Evolutionary conservation across 2,329 filamentous ascomycete species (phyloP), one percentile per base, ranked within the genome.

Genomic region (Phyllosticta ampelicida): DNA sequence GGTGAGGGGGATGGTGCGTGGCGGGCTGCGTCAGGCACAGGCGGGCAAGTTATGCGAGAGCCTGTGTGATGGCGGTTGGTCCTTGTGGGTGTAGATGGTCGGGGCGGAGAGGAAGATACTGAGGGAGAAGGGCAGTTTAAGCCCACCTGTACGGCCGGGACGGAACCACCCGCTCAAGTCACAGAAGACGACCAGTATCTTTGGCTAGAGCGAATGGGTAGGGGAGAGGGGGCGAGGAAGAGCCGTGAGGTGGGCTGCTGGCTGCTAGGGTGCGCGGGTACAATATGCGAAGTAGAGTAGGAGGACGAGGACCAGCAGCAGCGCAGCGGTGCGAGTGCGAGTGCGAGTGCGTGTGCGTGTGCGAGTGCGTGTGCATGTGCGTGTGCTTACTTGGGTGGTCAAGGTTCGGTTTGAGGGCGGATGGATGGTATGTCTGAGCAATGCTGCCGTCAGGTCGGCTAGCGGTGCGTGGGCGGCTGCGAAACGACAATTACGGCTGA

Each of bases 1-100:
- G 48, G 19, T 48, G 48, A 29, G 28, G 53, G 20, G 57, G 30
- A 29, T n/a, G 56, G 44, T 54, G 56, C 48, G 53, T 53, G 52
- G 56, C 36, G 30, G 51, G 51, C 51, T 18, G 13, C 54, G 54
- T 52, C 53, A 54, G 56, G 51, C 36, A 44, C 36, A 18, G 36
- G 36, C 36, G 13, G 36, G 18, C 49, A 20, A 51, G 19, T 21
- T 21, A 21, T 21, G 19, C 49, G 49, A 51, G 13, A 18, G 23
- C 23, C 23, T 26, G 23, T 26, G 23, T 26, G 23, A 26, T 26
- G 23, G 23, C 23, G 19, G 49, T 11, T 26, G 49, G 19, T 9
- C 48, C 48, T 10, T n/a, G 18, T 19, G 11, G 8, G 11, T 21
- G 49, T 16, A n/a, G 49, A 51, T 21, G 49, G 49, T 51, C 36